Conservation (phyloP, 2,329 filamentous ascomycete species). For the Phyllosticta paracitricarpa region DNA sequence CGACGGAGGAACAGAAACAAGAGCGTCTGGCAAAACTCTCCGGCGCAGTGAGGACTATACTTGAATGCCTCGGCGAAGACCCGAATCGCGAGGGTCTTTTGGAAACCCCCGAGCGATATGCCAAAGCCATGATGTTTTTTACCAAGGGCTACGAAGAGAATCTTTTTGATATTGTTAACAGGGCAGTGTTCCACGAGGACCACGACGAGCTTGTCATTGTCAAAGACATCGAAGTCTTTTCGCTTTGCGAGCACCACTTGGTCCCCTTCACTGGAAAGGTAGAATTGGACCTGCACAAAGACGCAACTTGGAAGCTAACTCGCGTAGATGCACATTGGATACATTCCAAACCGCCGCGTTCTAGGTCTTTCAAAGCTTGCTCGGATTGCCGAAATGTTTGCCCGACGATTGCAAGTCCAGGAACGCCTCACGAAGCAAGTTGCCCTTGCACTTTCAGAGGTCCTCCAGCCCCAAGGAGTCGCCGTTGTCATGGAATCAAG, state of each 20-base stretch:
- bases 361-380: conserved; percentile 94
- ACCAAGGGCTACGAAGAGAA: conserved; percentile 97
- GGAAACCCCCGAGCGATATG: conserved; percentile 74
- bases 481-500: conserved; percentile 96
- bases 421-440: conserved; percentile 95
- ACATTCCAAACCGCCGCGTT: conserved; percentile 84
- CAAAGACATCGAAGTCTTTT: conserved; percentile 93
- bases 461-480: conserved; percentile 87
- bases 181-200: conserved; percentile 89
- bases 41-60: conserved; percentile 51
- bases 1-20: conserved; percentile 47
- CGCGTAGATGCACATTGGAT: conserved; percentile 89
- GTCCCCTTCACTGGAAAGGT: conserved; percentile 95
- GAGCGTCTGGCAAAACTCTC: conserved; percentile 51
- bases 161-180: conserved; percentile 80
- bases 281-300: conserved; percentile 14
- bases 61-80: conserved; percentile 58
- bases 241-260: conserved; percentile 91
- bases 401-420: conserved; percentile 85
- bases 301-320: conserved; percentile 9
- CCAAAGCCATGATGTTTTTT: conserved; percentile 90
- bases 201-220: conserved; percentile 97
- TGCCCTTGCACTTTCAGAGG: conserved; percentile 83
- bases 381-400: conserved; percentile 94
- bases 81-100: conserved; percentile 53